These are phyloP conservation scores for Dichomitus squalens DNA, from an alignment of 1,284 basidiomycete species.

Conservation along the genomic window DNA sequence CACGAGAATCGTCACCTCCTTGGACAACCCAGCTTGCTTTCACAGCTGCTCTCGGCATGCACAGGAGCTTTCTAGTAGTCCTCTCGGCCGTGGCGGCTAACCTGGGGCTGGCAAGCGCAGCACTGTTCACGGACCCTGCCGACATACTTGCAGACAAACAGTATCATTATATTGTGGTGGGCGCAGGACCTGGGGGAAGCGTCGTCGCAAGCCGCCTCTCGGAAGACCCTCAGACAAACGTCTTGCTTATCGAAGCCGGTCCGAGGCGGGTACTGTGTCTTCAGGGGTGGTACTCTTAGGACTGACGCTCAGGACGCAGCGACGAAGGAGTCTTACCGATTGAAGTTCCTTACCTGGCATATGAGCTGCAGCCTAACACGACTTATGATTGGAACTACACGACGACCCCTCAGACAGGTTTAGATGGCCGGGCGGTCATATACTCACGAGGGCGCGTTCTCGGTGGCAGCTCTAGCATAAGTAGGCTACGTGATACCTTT, in stretches of 20 bases:
- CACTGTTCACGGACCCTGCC: neutral
- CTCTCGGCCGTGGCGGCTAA: neutral
- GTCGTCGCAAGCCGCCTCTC: conserved; percentile 25
- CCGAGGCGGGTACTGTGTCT: conserved; percentile 2
- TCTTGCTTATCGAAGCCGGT: conserved; percentile 29
- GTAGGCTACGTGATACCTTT: conserved; percentile 24
- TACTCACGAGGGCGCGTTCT: conserved; percentile 40
- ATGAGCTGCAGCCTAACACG: conserved; percentile 20
- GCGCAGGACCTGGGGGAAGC: conserved; percentile 18
- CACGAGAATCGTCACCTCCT: too few species aligned
- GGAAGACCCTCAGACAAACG: conserved; percentile 16
- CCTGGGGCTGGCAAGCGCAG: neutral
- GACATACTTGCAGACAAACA: conserved; percentile 2
- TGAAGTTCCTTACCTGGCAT: conserved; percentile 29
- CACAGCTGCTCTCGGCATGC: neutral
- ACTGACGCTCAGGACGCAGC: too few species aligned
- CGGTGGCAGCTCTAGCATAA: conserved; percentile 41
- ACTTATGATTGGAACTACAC: conserved; percentile 39
- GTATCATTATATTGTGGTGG: conserved; percentile 11
- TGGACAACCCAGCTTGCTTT: too few species aligned
- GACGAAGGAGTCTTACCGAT: conserved; percentile 25
- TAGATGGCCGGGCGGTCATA: conserved; percentile 31
- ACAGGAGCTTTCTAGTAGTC: neutral
- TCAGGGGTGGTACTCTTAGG: too few species aligned
- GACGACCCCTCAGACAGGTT: conserved; percentile 36